Evolutionary conservation across 805 yeast species (phyloP).

Genomic region (Martiniozyma abietophila): DNA sequence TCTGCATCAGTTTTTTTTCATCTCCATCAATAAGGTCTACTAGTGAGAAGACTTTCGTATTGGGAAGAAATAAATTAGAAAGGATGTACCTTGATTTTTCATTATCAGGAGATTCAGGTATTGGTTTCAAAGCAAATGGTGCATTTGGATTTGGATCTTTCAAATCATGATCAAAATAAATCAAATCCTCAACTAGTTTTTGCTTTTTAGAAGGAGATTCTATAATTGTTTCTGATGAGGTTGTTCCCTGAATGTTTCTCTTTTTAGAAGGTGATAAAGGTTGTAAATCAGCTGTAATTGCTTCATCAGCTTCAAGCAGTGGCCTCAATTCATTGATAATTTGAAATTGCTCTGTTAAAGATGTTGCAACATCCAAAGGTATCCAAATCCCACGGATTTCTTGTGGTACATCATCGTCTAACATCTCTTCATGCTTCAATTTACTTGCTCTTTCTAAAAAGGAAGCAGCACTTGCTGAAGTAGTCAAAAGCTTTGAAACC

Average conservation of each 20-base stretch:
- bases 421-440: constrained; percentile 61
- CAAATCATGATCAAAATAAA: constrained; percentile 25
- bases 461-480: background rate
- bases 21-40: constrained; percentile 22
- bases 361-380: constrained; percentile 49
- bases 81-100: constrained; percentile 30
- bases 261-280: constrained; percentile 4
- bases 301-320: constrained; percentile 35
- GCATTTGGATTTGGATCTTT: constrained; percentile 32
- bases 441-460: constrained; percentile 13
- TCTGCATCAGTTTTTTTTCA: constrained; percentile 19
- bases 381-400: constrained; percentile 72
- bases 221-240: background rate
- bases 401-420: constrained; percentile 72
- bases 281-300: constrained; percentile 8
- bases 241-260: constrained; percentile 1
- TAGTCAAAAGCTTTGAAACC: constrained; percentile 54
- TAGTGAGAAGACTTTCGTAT: constrained; percentile 25
- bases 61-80: constrained; percentile 42
- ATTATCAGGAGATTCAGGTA: constrained; percentile 18
- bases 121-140: constrained; percentile 42
- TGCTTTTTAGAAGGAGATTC: constrained; percentile 6
- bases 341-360: constrained; percentile 39
- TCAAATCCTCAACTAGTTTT: constrained; percentile 2
- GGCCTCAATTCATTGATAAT: constrained; percentile 45